Base-by-base conservation (phyloP, 73 alveolate species). In the Paramecium tetraurelia region DNA sequence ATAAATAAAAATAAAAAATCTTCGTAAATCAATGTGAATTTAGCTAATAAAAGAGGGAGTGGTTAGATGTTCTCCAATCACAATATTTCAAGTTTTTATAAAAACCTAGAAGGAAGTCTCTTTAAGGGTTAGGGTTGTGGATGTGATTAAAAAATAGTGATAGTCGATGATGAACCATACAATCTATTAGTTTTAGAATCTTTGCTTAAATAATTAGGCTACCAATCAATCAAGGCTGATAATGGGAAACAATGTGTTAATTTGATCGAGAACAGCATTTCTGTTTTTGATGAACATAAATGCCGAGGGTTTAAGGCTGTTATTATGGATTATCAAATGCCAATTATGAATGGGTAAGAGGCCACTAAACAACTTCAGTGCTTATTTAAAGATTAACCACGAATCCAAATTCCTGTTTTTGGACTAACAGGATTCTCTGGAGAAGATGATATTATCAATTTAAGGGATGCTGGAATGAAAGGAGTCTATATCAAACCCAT, bases 391-490 rank as follows among this genome's bases (percentile, higher is more conserved):
- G 90, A 80, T 12, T 21, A 33, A 5, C 9, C 11, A 7, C 11
- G 16, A 35, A 8, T 31, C 7, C 57, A 33, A 44, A 43, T 48
- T 80, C 90, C 90, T 10, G 48, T 80, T 24, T 80, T 80, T 46
- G 90, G 90, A 40, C 16, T 80, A 63, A 80, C 90, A n/a, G 90
- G 90, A 20, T 80, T 80, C 46, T 80, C 90, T 10, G 75, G 90
- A 22, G 76, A 80, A 46, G 90, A 80, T 31, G 90, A 80, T 4
- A 1, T 80, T 20, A 21, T 31, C 18, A 80, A 43, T 14, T 24
- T 80, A 44, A 9, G 10, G 4, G 53, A 48, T 4, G 90, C 90
- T 44, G 90, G 90, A 43, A 80, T 80, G 90, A 80, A 14, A 24
- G 90, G 24, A 80, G 90, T 80, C 7, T 80, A 40, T 35, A 80